Base-by-base conservation (phyloP, 768 basidiomycete species). In the Royoungia palumana region DNA sequence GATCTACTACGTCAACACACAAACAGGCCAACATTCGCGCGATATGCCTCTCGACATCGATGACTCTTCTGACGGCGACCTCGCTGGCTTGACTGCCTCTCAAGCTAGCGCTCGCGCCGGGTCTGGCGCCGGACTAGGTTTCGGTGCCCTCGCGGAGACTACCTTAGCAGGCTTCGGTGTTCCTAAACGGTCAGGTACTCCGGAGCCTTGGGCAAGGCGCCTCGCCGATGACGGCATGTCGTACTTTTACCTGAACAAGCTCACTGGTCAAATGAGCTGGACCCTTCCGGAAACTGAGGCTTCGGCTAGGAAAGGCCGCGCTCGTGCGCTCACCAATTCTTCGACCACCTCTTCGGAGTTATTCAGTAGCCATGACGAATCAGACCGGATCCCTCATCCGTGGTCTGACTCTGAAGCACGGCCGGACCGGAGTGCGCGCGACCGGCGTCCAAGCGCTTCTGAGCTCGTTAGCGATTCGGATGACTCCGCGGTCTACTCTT, bases 1-100 rank as follows among this genome's bases (percentile, higher is more conserved):
- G 94, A 93, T 99, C 64, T 94, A 85, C 74, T 99, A 97, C 70
- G 79, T 91, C 54, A 99, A 98, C 62, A 91, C 90, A 2, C 80
- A 87, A 56, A 91, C 89, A 6, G 89, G 89, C 27, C 79, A 90
- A 65, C 82, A 81, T 35, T 84, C 92, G 22, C 79, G 84, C 57
- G 90, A 96, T 58, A 70, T 95, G n/a, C 94, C 94, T 20, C 72
- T 74, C 40, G 88, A 89, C 62, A 70, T 75, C 11, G 85, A 87
- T 41, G 84, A 86, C 39, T 67, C 72, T 30, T 79, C 82, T 2
- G 83, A 85, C 50, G 76, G 73, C 28, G 85, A 86, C 49, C 71
- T 86, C 35, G 80, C 79, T 41, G 79, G 77, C 11, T 67, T 84
- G 42, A 73, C 81, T 20, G 40, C 61, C 27, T 78, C 83, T 2